Conservation (phyloP, 225 moss, liverwort and hornwort species). For the Pseudisothecium myosuroides region DNA sequence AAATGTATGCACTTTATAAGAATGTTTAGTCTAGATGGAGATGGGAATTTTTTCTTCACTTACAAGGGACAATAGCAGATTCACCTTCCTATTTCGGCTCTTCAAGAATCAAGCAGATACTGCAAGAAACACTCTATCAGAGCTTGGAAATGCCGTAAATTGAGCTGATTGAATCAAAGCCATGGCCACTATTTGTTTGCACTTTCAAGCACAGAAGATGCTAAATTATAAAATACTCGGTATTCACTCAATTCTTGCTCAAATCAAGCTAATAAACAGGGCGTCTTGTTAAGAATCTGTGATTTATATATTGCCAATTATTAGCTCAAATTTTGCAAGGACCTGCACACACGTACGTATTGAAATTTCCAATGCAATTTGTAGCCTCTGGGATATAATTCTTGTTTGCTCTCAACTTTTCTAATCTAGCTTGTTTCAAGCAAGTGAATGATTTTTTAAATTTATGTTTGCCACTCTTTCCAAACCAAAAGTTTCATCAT, state of each 20-base stretch:
- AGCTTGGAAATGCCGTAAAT: not conserved
- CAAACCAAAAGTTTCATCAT: not conserved
- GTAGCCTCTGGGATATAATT: not conserved
- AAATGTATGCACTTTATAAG: not conserved
- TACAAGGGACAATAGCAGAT: not conserved
- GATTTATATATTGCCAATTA: not conserved
- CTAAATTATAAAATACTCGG: not conserved
- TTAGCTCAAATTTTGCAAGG: not conserved
- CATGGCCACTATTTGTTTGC: not conserved
- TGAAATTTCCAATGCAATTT: not conserved
- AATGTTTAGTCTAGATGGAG: not conserved
- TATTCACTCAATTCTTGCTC: not conserved
- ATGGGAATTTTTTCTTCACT: not conserved
- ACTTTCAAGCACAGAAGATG: not conserved
- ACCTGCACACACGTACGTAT: not conserved
- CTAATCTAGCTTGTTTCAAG: not conserved
- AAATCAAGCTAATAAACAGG: not conserved
- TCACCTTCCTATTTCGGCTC: not conserved
- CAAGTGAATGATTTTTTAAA: not conserved
- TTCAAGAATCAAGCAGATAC: not conserved
- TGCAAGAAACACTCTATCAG: not conserved
- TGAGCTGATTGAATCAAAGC: not conserved
- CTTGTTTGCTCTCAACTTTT: not conserved
- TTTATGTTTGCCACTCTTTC: not conserved
- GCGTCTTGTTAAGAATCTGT: not conserved